phyloP scores from a whole-genome alignment of 306 rosid species.

The Corylus americana region DNA sequence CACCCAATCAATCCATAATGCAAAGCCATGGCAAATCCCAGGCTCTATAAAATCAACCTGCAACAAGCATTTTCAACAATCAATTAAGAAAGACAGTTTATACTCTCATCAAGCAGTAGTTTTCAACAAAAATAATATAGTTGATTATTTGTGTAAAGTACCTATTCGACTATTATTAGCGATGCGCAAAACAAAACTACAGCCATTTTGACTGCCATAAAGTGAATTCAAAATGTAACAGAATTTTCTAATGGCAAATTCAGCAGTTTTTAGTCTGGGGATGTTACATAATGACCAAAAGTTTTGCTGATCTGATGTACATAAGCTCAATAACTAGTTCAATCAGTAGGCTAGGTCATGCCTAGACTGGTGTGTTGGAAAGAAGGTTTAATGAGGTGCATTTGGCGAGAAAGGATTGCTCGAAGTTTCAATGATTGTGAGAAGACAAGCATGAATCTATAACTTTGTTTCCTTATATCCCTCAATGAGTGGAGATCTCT shows the following conservation, averaged over 20 bases:
- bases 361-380: too few relatives aligned
- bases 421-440: too few relatives aligned
- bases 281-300: conserved; percentile 12
- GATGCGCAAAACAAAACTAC: neutral
- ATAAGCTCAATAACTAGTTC: conserved; percentile 13
- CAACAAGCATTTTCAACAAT: conserved; percentile 25
- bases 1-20: conserved; percentile 89
- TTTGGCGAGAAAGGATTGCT: too few relatives aligned
- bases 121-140: neutral
- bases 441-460: too few relatives aligned
- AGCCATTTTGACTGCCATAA: neutral
- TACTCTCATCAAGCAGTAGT: neutral
- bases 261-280: neutral
- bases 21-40: conserved; percentile 86
- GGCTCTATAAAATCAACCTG: conserved; percentile 62
- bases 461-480: too few relatives aligned
- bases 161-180: neutral
- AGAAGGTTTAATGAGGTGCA: too few relatives aligned
- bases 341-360: conserved; percentile 9
- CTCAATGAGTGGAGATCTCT: too few relatives aligned
- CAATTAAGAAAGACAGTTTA: conserved; percentile 5
- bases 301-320: conserved; percentile 9
- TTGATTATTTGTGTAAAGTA: neutral
- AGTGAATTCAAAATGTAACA: conserved; percentile 18
- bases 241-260: conserved; percentile 15